Evolutionary conservation across 148 eudicot species (phyloP).

Genomic region (Selenicereus undatus): DNA sequence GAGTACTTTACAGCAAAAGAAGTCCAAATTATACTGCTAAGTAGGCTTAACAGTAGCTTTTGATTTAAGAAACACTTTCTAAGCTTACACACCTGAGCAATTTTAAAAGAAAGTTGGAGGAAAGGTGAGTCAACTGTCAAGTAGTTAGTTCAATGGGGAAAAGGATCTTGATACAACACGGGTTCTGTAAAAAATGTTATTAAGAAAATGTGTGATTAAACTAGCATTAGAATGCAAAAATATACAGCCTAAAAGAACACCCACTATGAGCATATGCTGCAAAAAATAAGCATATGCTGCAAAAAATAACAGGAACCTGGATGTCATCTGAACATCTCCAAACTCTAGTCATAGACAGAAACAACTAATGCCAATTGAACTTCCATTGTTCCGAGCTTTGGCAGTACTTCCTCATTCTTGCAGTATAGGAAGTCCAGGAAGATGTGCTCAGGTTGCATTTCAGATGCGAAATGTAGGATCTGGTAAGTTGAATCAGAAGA

Average conservation of each 20-base stretch:
- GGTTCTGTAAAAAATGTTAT: neutral
- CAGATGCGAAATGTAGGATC: neutral
- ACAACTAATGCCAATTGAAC: neutral
- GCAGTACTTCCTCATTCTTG: neutral
- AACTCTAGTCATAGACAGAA: neutral
- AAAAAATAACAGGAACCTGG: neutral
- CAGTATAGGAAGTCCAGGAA: neutral
- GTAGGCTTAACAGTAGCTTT: too few species aligned
- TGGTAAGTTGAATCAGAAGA: neutral
- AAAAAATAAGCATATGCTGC: neutral
- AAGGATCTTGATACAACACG: neutral
- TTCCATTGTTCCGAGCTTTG: neutral
- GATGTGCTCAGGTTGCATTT: neutral
- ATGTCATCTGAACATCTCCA: neutral
- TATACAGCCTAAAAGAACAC: neutral
- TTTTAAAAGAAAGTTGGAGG: too few species aligned
- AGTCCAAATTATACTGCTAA: too few species aligned
- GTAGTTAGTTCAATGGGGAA: neutral
- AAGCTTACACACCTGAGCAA: neutral
- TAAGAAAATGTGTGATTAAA: conserved; percentile 1
- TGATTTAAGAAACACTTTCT: too few species aligned
- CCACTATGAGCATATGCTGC: neutral
- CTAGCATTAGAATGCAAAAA: neutral
- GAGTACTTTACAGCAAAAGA: too few species aligned
- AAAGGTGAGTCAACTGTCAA: neutral